Percentiles rank a stretch among this genome's conserved stretches.
phyloP scores from a whole-genome alignment of 441 rosid species.

The Euphorbia celastroides region DNA sequence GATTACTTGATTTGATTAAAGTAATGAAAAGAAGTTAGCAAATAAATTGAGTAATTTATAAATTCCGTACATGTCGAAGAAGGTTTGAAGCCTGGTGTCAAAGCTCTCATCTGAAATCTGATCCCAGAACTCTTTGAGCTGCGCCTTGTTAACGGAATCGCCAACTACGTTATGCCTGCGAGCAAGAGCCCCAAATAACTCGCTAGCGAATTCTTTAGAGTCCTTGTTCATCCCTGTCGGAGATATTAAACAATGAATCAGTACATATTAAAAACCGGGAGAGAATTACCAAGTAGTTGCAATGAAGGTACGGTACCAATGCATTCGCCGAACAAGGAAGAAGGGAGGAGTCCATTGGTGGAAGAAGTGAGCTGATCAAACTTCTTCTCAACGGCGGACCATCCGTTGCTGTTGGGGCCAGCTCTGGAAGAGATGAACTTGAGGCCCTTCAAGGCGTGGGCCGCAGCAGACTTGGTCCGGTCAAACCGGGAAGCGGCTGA shows the following conservation, averaged over 20 bases:
- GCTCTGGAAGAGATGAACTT: conserved; percentile 63
- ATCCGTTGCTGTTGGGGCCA: conserved; percentile 28
- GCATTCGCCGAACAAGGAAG: conserved; percentile 74
- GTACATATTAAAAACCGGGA: too few species aligned
- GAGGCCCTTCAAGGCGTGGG: conserved; percentile 71
- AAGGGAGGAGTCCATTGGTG: conserved; percentile 45
- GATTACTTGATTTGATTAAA: background rate
- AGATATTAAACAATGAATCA: too few species aligned
- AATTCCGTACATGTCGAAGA: conserved; percentile 72
- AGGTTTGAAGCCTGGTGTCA: conserved; percentile 77
- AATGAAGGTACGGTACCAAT: conserved; percentile 34
- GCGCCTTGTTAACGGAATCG: conserved; percentile 56
- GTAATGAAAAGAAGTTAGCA: background rate
- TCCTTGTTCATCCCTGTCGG: conserved; percentile 87
- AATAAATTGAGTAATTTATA: background rate
- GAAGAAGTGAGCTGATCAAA: conserved; percentile 50
- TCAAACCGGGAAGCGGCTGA: conserved; percentile 39
- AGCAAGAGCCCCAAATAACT: conserved; percentile 63
- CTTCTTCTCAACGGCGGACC: conserved; percentile 61
- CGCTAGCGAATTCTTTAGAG: conserved; percentile 77
- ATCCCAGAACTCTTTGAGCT: conserved; percentile 70
- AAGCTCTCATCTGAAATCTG: conserved; percentile 79
- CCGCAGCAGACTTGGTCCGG: conserved; percentile 62
- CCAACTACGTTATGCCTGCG: conserved; percentile 50
- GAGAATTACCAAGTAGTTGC: too few species aligned